Evolutionary conservation across 371 early-diverging fungal species (phyloP).

Genomic region (Massospora cicadina): DNA sequence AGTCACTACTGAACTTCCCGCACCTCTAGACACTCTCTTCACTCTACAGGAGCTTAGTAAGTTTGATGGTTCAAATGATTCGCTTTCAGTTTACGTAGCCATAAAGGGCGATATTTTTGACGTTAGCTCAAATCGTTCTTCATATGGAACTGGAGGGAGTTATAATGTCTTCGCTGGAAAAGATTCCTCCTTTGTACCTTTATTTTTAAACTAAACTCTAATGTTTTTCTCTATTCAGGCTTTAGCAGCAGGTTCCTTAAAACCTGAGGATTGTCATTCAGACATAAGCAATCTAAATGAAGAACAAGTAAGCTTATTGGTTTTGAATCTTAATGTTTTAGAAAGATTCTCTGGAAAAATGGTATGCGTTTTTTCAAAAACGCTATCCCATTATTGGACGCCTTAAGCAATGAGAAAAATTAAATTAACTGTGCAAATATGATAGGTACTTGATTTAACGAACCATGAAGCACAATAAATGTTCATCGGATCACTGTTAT

Average conservation of each 20-base stretch:
- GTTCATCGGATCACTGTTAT: too few species aligned
- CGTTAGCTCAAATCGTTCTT: slow-evolving; percentile 39
- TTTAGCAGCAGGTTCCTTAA: slow-evolving; percentile 52
- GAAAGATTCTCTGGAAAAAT: neutral
- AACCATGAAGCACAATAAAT: too few species aligned
- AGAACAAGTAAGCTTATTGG: slow-evolving; percentile 30
- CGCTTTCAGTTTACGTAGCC: slow-evolving; percentile 56
- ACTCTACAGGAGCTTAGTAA: slow-evolving; percentile 42
- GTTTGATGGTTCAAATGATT: slow-evolving; percentile 47
- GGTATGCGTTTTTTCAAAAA: neutral
- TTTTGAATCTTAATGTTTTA: neutral
- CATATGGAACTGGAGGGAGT: slow-evolving; percentile 46
- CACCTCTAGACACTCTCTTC: slow-evolving; percentile 10
- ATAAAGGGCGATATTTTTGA: slow-evolving; percentile 70
- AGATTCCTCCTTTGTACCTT: slow-evolving; percentile 47
- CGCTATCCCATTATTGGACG: slow-evolving; percentile 1
- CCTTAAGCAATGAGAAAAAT: neutral
- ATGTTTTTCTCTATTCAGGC: slow-evolving; percentile 26
- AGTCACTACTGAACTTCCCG: slow-evolving; percentile 4
- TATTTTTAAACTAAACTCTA: too few species aligned
- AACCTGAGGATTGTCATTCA: slow-evolving; percentile 52
- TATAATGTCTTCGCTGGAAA: slow-evolving; percentile 63
- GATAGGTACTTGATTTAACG: too few species aligned
- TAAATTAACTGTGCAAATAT: too few species aligned
- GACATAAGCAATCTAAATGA: slow-evolving; percentile 41